Percentiles rank a stretch among this genome's conserved stretches.
Conservation (phyloP, 495 filamentous ascomycete species). For the Penicillium diatomitis region DNA sequence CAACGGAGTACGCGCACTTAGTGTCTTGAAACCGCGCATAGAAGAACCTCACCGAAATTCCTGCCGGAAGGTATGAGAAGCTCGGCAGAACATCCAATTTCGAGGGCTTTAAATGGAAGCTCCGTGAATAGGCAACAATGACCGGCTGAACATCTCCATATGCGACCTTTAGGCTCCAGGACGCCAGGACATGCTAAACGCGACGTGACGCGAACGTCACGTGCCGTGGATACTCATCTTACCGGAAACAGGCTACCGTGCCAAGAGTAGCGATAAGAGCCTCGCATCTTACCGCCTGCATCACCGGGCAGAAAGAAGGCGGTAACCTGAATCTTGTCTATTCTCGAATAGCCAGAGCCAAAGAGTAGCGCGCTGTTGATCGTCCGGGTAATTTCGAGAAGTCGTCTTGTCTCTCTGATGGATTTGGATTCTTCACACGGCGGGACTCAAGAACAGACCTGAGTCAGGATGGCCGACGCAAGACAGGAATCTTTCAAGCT, state of each 20-base stretch:
- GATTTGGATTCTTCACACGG: too few species aligned
- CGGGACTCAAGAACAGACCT: too few species aligned
- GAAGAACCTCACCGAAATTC: slow-evolving; percentile 2
- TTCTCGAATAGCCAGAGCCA: too few species aligned
- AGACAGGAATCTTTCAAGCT: slow-evolving; percentile 34
- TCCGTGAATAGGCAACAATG: slow-evolving; percentile 5
- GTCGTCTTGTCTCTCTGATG: too few species aligned
- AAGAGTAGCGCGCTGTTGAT: too few species aligned
- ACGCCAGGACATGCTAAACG: slow-evolving; percentile 14
- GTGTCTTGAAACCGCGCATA: slow-evolving; percentile 22
- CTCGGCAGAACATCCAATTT: too few species aligned
- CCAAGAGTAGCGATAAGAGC: slow-evolving; percentile 1
- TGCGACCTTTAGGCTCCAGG: slow-evolving; percentile 2
- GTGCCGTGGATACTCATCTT: slow-evolving; percentile 7
- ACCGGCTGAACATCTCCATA: neutral
- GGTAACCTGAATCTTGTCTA: neutral
- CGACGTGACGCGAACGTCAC: slow-evolving; percentile 34
- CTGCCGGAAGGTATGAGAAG: too few species aligned
- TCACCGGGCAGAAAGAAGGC: slow-evolving; percentile 14
- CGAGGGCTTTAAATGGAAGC: too few species aligned
- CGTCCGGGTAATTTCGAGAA: too few species aligned
- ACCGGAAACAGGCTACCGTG: slow-evolving; percentile 1
- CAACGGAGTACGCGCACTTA: slow-evolving; percentile 14
- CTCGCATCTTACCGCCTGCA: slow-evolving; percentile 11
- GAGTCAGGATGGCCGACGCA: slow-evolving; percentile 24